Evolutionary conservation across 169 alveolate species (phyloP), one percentile per base, ranked within the genome.

Genomic region (Plasmodium adleri): DNA sequence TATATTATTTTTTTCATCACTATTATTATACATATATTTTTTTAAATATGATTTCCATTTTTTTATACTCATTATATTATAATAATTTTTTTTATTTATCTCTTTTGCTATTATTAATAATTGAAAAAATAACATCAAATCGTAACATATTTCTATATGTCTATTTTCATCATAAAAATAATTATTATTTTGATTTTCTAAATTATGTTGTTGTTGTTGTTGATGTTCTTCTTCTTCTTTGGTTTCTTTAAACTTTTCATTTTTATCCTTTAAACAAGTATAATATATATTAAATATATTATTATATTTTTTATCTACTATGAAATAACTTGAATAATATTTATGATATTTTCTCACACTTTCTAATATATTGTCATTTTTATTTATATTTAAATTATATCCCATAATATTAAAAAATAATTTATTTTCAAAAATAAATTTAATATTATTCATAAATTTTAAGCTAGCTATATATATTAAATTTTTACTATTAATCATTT

Each of bases 91-190:
- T 56, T 56, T 22, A 17, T 56, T 15, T 6, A 17, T 56, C 24
- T 56, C 24, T 56, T 56, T 56, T 56, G 32, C 64, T 17, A 17
- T 56, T 10, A 83, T 83, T 10, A 83, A 63, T 43, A 83, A 52
- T 68, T 83, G 91, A 43, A 83, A 83, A 49, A 83, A 83, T 43
- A 83, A 24, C 85, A 83, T 83, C 7, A 83, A 66, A 47, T 83
- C 91, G 13, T 83, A 49, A 58, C 91, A 83, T 26, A 83, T 83
- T 72, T 83, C 85, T 8, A 83, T 15, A 15, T 72, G 64, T 58
- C 91, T 22, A 58, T 68, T 83, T 32, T 68, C 15, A 56, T 68
- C 74, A 62, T 68, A 83, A 54, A 56, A 83, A 59, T 67, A 83
- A 68, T 67, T 83, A 39, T 39, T 3, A 0, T 39, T 39, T 39